Base-by-base conservation (phyloP, 2,329 filamentous ascomycete genomes). In the Acrocalymma vagum region DNA sequence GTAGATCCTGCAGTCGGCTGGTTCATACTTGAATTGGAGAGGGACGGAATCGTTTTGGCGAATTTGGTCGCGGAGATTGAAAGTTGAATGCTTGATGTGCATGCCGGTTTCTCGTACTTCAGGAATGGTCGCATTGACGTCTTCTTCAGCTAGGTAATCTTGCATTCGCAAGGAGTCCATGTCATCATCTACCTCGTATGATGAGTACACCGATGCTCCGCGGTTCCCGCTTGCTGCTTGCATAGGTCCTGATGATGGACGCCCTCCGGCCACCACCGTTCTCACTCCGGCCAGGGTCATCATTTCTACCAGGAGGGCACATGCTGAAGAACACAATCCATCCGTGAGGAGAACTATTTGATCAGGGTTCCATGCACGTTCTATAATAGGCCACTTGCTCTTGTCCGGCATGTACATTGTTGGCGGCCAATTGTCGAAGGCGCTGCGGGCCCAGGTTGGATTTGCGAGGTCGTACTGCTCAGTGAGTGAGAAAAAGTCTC, bases 151-250 rank as follows among this genome's bases (percentile, higher is more conserved):
- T 5, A 25, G 35, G 7, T 46, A 22, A n/a, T 40, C 40, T 61
- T 53, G 13, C 53, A 29, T 6, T n/a, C 32, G 10, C 28, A 21
- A 34, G 13, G 23, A 17, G 15, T 27, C 9, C 9, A 68, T 51
- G 24, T 62, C 52, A 65, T 65, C n/a, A 62, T 70, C 16, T 54
- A 66, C 32, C 55, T 62, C 30, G 68, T 69, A 40, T 57, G 51
- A 51, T 23, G 47, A 47, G 42, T 56, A 59, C 3, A 72, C 60
- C 42, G 72, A 62, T 0, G 69, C 63, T 13, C 84, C 84, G 45
- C 83, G 81, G 22, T 78, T 77, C 11, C 84, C 85, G 10, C 82
- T 78, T 11, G 82, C 74, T 3, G 74, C 78, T 67, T 86, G 82
- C 72, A 86, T 85, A 0, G 77, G 75, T 1, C 64, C 66, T 1